Evolutionary conservation across 371 early-diverging fungal species (phyloP), one percentile per base, ranked within the genome.

Genomic region (Conidiobolus incongruus): DNA sequence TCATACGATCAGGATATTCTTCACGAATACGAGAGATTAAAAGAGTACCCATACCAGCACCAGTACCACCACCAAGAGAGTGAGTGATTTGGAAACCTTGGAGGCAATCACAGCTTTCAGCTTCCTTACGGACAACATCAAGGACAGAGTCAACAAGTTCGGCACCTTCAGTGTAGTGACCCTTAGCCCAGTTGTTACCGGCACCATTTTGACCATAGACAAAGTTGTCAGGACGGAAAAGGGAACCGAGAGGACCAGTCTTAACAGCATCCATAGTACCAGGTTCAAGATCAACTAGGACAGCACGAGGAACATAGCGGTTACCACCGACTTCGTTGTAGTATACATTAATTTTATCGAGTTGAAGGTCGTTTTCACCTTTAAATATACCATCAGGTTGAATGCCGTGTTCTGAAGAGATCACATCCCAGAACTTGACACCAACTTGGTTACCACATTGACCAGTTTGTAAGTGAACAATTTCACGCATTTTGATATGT

Each of bases 401-500:
- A 47, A 92, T 80, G 45, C 89, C 92, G 56, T 95, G 96, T 60
- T 95, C 96, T 52, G 66, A 68, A 38, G 77, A 72, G 49, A 93
- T 87, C 38, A 84, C 77, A 60, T 92, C 92, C 92, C 92, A 91
- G 68, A 90, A 91, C 59, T 86, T 41, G n/a, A 41, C 50, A 54
- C 65, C 56, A 58, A 68, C 67, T 56, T 83, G 84, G 73, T 81
- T 80, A 64, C 84, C 84, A 58, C 81, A 77, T 62, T 91, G 93
- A 54, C 96, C 99, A 58, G 94, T 90, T 71, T 99, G 98, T 53
- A 99, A 70, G 72, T 97, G 95, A 57, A 99, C 89, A 59, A 99
- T 95, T 77, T 99, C 99, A 70, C 99, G 79, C 99, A 99, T 96
- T 53, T 23, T 61, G 49, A 20, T 24, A 26, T 26, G 8, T 26